phyloP scores from a whole-genome alignment of 129 eudicot genomes.

The Flaveria bidentis region DNA sequence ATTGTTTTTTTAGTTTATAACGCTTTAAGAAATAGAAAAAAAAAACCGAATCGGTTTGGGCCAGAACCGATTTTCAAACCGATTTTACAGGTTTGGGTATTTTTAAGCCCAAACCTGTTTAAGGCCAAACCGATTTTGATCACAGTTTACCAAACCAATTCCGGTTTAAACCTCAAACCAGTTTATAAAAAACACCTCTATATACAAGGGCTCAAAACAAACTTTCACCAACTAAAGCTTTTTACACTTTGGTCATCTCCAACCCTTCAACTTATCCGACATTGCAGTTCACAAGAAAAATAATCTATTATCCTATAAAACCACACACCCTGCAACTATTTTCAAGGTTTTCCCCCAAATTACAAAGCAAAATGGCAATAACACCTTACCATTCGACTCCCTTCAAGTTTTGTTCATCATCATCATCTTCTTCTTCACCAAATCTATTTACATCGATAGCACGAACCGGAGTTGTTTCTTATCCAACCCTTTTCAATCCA shows the following conservation, averaged over 20 bases:
- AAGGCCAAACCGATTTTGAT: too few species aligned
- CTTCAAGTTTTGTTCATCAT: conserved; percentile 20
- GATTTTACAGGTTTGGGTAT: too few species aligned
- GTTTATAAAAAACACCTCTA: too few species aligned
- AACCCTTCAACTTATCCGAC: conserved; percentile 30
- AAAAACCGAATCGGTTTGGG: too few species aligned
- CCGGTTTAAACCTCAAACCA: too few species aligned
- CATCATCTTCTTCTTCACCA: conserved; percentile 27
- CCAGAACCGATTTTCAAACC: too few species aligned
- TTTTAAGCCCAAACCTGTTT: too few species aligned
- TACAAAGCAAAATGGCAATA: conserved; percentile 37
- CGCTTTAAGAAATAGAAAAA: too few species aligned
- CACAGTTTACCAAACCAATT: too few species aligned
- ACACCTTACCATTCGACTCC: conserved; percentile 27
- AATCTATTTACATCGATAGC: conserved; percentile 32
- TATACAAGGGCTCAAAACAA: conserved; percentile 20
- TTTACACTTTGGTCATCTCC: neutral
- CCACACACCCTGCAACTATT: conserved; percentile 6
- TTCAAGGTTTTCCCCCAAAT: conserved; percentile 18
- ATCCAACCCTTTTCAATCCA: conserved; percentile 40
- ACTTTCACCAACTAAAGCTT: neutral
- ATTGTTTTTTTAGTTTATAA: too few species aligned
- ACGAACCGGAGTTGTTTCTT: conserved; percentile 33
- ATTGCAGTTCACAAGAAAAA: neutral
- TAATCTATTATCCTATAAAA: conserved; percentile 21